Percentiles rank a stretch among this genome's conserved stretches.
These are phyloP conservation scores for Mortierella sp. DNA, from an alignment of 371 early-diverging fungal genomes.

Conservation along the genomic window DNA sequence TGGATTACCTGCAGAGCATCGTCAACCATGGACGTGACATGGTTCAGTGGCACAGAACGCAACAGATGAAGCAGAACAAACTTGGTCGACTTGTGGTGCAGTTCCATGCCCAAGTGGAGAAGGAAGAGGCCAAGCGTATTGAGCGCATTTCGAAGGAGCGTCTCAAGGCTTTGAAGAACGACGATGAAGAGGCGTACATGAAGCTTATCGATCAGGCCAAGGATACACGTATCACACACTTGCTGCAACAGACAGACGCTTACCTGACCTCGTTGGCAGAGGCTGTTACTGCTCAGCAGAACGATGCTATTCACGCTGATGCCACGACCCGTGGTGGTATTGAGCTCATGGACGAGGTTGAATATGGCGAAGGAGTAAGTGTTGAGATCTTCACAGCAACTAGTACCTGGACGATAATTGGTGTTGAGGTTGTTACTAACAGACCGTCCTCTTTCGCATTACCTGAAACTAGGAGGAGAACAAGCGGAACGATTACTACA, in stretches of 20 bases:
- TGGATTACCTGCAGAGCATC: conserved; percentile 79
- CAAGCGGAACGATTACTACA: conserved; percentile 85
- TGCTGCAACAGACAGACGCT: conserved; percentile 88
- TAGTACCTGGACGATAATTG: no score
- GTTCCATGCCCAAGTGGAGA: conserved; percentile 83
- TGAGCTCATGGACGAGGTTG: conserved; percentile 60
- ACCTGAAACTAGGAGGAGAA: conserved; percentile 45
- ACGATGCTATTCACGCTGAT: conserved; percentile 64
- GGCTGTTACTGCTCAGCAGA: conserved; percentile 85
- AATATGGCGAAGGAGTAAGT: conserved; percentile 54
- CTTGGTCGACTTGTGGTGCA: conserved; percentile 82
- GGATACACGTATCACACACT: conserved; percentile 90
- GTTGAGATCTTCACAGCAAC: neutral
- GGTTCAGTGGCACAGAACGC: conserved; percentile 74
- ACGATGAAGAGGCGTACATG: conserved; percentile 96
- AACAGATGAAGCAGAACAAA: conserved; percentile 72
- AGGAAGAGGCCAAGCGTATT: conserved; percentile 89
- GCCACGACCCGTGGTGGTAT: conserved; percentile 55
- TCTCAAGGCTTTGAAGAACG: conserved; percentile 90
- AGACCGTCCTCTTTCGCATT: neutral
- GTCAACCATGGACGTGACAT: conserved; percentile 81
- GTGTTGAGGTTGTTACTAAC: no score
- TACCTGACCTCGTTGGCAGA: conserved; percentile 85
- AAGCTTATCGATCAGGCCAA: conserved; percentile 93
- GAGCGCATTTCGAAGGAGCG: conserved; percentile 91